Conservation (phyloP, 169 alveolate species). For the Plasmodium reichenowi region DNA sequence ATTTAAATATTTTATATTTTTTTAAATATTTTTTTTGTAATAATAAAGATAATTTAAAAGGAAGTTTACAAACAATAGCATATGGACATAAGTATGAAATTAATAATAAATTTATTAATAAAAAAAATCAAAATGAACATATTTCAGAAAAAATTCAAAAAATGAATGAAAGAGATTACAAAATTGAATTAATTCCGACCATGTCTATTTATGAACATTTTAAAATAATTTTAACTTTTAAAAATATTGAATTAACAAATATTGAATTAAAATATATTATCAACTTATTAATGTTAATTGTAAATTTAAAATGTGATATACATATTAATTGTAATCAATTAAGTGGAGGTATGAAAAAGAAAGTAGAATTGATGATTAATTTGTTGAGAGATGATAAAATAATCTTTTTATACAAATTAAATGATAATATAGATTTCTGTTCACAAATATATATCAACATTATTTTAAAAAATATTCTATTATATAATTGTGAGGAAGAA, state of each 20-base stretch:
- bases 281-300: slow-evolving; percentile 43
- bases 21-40: slow-evolving; percentile 50
- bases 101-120: background rate
- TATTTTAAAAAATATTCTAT: slow-evolving; percentile 55
- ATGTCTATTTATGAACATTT: slow-evolving; percentile 73
- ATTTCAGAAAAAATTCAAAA: background rate
- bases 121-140: background rate
- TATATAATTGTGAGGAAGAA: slow-evolving; percentile 4
- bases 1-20: slow-evolving; percentile 54
- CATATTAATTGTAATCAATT: slow-evolving; percentile 34
- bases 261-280: slow-evolving; percentile 34
- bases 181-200: slow-evolving; percentile 32
- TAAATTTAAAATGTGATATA: slow-evolving; percentile 56
- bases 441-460: slow-evolving; percentile 71
- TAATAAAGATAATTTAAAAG: background rate
- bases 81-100: background rate
- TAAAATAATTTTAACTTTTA: slow-evolving; percentile 32
- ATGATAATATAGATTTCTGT: slow-evolving; percentile 73
- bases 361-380: slow-evolving; percentile 41
- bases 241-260: slow-evolving; percentile 20
- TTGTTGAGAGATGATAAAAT: slow-evolving; percentile 31
- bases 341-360: slow-evolving; percentile 77
- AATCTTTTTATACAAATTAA: slow-evolving; percentile 57
- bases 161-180: slow-evolving; percentile 16
- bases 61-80: background rate